Base-by-base conservation (phyloP, 768 basidiomycete species). In the Leccinum fibrillosum region DNA sequence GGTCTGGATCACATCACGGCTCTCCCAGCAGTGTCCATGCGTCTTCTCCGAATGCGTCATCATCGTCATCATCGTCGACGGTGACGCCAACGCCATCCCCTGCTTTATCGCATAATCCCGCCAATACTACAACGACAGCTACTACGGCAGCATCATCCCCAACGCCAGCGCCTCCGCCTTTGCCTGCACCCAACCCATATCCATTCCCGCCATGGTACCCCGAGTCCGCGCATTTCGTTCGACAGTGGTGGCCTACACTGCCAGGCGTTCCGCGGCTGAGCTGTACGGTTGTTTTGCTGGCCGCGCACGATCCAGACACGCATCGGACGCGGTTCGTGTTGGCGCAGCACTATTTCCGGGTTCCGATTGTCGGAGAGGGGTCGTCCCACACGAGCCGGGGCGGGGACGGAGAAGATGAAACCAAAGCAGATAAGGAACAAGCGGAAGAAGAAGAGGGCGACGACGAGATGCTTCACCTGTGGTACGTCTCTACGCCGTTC, bases 181-280 rank as follows among this genome's bases (percentile, higher is more conserved):
- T 30, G 23, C 62, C 62, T 5, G 68, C 73, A 23, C 75, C 76
- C 0, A 88, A 88, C 57, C 88, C 87, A 2, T 88, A 82, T 68
- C 86, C 85, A 0, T 81, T 80, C 64, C 86, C 85, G 0, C 78
- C 80, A 0, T 89, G 86, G 87, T 85, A 82, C 60, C 86, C 87
- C 13, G 88, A 89, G 65, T 82, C 81, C 52, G 87, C 86, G 1
- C 88, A 89, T 71, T 90, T 89, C 59, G 87, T 90, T 5, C 82
- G 88, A 11, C 88, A 90, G 60, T 90, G 88, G 88, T 90, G 88
- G 88, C 88, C 88, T 2, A 83, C 81, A 3, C 71, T 89, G 3
- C 78, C 83, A 0, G 76, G 78, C 1, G 81, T 89, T 12, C 88
- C 85, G 2, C 77, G 83, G 25, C 78, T 88, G 9, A 88, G 86